Evolutionary conservation across 116 monocot genomes (phyloP).

Genomic region (Cymodocea nodosa): DNA sequence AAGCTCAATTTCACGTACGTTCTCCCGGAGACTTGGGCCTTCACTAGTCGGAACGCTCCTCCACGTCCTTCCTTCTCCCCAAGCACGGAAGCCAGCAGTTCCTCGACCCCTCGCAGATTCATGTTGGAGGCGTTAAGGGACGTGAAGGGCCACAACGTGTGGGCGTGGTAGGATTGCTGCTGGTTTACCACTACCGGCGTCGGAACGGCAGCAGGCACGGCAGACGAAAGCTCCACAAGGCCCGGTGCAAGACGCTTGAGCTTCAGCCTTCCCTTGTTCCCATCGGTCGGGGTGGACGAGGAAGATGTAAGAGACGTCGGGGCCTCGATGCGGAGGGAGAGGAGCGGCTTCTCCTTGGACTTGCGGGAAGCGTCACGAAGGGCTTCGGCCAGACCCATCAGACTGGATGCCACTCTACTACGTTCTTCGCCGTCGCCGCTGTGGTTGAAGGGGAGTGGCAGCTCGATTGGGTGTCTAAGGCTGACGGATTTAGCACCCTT

Average conservation of each 20-base stretch:
- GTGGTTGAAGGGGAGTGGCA: constrained; percentile 89
- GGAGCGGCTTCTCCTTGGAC: constrained; percentile 53
- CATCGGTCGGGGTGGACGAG: constrained; percentile 25
- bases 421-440: constrained; percentile 11
- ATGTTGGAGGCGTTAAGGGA: constrained; percentile 59
- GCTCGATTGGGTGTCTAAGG: constrained; percentile 62
- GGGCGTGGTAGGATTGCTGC: neutral
- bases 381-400: constrained; percentile 56
- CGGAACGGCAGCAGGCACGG: constrained; percentile 21
- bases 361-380: constrained; percentile 39
- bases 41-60: constrained; percentile 64
- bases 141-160: constrained; percentile 63
- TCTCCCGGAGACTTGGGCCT: constrained; percentile 59
- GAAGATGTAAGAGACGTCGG: constrained; percentile 76
- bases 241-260: constrained; percentile 91
- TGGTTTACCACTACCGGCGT: constrained; percentile 7
- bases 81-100: constrained; percentile 66
- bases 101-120: constrained; percentile 70
- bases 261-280: constrained; percentile 65
- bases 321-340: constrained; percentile 86
- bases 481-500: constrained; percentile 81
- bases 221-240: constrained; percentile 76
- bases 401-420: constrained; percentile 35
- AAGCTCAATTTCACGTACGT: constrained; percentile 88
- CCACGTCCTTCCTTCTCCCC: constrained; percentile 47